Evolutionary conservation across 768 basidiomycete species (phyloP), one percentile per base, ranked within the genome.

Genomic region (Kwoniella heveanensis): DNA sequence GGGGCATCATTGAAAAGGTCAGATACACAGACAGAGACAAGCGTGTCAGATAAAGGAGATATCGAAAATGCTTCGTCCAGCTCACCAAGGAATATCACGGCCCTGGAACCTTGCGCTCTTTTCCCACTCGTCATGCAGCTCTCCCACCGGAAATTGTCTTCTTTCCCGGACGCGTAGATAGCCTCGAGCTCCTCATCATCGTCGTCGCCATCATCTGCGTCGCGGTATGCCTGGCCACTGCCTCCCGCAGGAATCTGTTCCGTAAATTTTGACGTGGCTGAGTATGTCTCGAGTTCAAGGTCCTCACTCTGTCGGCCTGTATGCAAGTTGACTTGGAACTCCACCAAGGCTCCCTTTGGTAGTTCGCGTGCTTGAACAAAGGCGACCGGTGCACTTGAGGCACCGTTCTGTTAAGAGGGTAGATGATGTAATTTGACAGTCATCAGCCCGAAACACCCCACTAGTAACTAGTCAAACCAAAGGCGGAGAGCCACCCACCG

Each of bases 251-350:
- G n/a, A n/a, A n/a, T n/a, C n/a, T n/a, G n/a, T n/a, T n/a, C n/a
- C n/a, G n/a, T n/a, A n/a, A n/a, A n/a, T 5, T 32, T 32, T 32
- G 32, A 32, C 32, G 32, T 5, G 32, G 32, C 13, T 13, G 32
- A 32, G 24, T 21, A 27, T 29, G 60, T 37, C 13, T 57, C 52
- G 17, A 47, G 26, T n/a, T 30, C 52, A 19, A 47, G 26, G 9
- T 30, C 48, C 21, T 29, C 24, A 17, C 57, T 57, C 22, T 52
- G 44, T 30, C 72, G 58, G 9, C 79, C 79, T 17, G 79, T 78
- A 64, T 81, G 74, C 3, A 75, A 27, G n/a, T 77, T 78, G 25
- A 79, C 70, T 65, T 82, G 82, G 76, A 79, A 82, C 63, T 83
- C 82, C 5, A 82, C 74, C 46, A 76, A 64, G 6, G 82, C 81